These are phyloP conservation scores for Diplodia mutila DNA, from an alignment of 2,329 filamentous ascomycete genomes.

Conservation along the genomic window DNA sequence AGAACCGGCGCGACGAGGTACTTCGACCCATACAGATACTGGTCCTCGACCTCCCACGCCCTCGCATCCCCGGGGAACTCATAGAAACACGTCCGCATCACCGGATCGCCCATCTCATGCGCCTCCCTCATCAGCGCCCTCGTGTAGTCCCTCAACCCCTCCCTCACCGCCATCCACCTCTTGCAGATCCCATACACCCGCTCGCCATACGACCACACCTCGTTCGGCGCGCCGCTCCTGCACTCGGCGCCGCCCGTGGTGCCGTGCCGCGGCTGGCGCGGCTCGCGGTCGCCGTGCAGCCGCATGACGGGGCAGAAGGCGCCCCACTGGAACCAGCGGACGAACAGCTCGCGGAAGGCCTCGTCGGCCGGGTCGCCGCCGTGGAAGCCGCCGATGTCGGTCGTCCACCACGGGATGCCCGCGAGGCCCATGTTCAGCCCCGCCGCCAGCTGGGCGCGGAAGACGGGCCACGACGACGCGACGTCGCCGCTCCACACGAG, in stretches of 20 bases:
- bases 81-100: constrained; percentile 67
- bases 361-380: constrained; percentile 62
- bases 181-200: constrained; percentile 64
- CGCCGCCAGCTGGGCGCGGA: constrained; percentile 64
- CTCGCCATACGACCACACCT: constrained; percentile 69
- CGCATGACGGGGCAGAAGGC: constrained; percentile 70
- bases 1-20: constrained; percentile 64
- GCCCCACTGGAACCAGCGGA: constrained; percentile 72
- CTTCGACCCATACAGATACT: constrained; percentile 67
- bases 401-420: constrained; percentile 71
- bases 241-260: constrained; percentile 43
- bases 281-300: constrained; percentile 68
- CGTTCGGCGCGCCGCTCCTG: constrained; percentile 59
- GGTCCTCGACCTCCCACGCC: constrained; percentile 61
- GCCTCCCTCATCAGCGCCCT: constrained; percentile 62
- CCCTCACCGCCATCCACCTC: constrained; percentile 62
- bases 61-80: constrained; percentile 61
- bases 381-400: constrained; percentile 72
- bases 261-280: constrained; percentile 53
- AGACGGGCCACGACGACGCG: constrained; percentile 63
- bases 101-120: constrained; percentile 61
- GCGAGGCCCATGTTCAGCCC: constrained; percentile 68
- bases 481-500: constrained; percentile 71
- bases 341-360: constrained; percentile 65
- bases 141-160: constrained; percentile 62